A percentile compares a stretch with the other conserved stretches of the same genome.
phyloP scores from a whole-genome alignment of 345 rosid genomes.

The Mallotus nudiflorus region DNA sequence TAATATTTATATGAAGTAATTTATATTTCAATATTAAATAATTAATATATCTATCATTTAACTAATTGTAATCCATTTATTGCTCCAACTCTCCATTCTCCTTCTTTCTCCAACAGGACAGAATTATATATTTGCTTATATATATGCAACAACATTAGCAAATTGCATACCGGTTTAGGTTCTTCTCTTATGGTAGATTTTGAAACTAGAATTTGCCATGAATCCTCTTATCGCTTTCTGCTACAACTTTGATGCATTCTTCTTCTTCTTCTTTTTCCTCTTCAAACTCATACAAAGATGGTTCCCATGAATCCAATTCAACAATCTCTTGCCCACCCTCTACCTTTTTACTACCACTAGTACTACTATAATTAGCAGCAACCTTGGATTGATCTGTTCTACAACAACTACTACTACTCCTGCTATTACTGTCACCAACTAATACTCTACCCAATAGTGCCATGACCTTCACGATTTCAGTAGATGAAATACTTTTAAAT shows the following conservation, averaged over 20 bases:
- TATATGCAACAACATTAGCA: neutral
- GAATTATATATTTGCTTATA: conserved; percentile 1
- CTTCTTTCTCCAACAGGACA: conserved; percentile 16
- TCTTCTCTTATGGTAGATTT: neutral
- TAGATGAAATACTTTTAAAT: neutral
- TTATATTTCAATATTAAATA: no score
- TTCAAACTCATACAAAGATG: neutral
- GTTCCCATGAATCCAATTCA: neutral
- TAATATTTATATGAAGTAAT: no score
- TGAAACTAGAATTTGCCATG: conserved; percentile 10
- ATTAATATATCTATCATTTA: no score
- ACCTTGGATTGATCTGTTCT: neutral
- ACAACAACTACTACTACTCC: neutral
- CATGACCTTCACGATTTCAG: conserved; percentile 4
- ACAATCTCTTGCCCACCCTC: conserved; percentile 5
- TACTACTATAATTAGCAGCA: no score
- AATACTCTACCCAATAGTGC: neutral
- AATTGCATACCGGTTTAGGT: neutral
- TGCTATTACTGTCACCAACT: no score
- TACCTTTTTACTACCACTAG: neutral
- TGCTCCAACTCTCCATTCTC: conserved; percentile 13
- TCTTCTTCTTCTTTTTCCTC: conserved; percentile 6
- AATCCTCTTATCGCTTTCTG: neutral
- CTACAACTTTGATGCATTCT: neutral
- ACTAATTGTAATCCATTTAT: no score